Percentiles rank a stretch among this genome's conserved stretches.
Evolutionary conservation across 2,329 filamentous ascomycete genomes (phyloP).

Genomic region (Aspergillus luchuensis): DNA sequence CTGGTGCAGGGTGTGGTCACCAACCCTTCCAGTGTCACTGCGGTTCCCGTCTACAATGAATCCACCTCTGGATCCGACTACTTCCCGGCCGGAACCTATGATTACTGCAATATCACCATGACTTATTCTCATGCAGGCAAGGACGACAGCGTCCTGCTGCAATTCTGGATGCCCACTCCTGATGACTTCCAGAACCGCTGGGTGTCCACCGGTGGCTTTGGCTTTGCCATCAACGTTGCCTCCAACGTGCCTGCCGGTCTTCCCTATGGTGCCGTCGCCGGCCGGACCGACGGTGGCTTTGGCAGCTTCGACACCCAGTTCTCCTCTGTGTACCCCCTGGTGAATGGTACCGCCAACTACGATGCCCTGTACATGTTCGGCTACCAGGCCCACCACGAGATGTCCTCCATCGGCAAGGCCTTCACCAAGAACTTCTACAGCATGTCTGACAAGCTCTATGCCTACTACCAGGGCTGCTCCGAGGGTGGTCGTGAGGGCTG

Average conservation of each 20-base stretch:
- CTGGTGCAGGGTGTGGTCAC: slow-evolving; percentile 1
- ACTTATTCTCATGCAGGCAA: slow-evolving; percentile 49
- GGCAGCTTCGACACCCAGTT: slow-evolving; percentile 7
- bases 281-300: slow-evolving; percentile 6
- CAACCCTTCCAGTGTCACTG: slow-evolving; percentile 4
- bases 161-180: slow-evolving; percentile 49
- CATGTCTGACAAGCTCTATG: slow-evolving; percentile 32
- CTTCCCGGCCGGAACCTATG: slow-evolving; percentile 19
- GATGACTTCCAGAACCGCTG: slow-evolving; percentile 50
- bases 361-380: slow-evolving; percentile 30
- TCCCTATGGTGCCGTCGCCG: slow-evolving; percentile 7
- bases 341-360: slow-evolving; percentile 6
- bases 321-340: slow-evolving; percentile 2
- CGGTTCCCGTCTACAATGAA: slow-evolving; percentile 5
- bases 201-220: slow-evolving; percentile 51
- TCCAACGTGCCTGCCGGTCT: slow-evolving; percentile 8
- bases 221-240: slow-evolving; percentile 45
- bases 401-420: slow-evolving; percentile 51
- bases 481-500: slow-evolving; percentile 57
- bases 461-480: slow-evolving; percentile 59
- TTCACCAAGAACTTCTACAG: slow-evolving; percentile 46
- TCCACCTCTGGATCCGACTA: slow-evolving; percentile 10
- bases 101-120: slow-evolving; percentile 51
- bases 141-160: slow-evolving; percentile 40
- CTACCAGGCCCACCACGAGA: slow-evolving; percentile 56